Percentiles rank a stretch among this genome's conserved stretches.
Conservation (phyloP, 1,139 yeast genomes). For the Diutina scorzettiae region DNA sequence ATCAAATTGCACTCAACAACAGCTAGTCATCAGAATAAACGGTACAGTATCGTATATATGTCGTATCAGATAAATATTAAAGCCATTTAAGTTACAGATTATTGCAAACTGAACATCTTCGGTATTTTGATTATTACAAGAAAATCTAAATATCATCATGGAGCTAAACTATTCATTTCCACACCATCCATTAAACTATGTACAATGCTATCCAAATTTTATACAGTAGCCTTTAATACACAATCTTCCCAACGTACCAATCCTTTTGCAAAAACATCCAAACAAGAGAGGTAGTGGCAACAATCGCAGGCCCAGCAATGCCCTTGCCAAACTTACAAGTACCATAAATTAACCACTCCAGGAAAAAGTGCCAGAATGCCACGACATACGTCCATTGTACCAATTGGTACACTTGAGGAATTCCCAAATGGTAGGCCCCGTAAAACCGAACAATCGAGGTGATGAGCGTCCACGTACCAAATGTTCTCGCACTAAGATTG, state of each 20-base stretch:
- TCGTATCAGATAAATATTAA: no score
- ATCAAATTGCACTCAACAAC: no score
- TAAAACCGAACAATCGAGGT: slow-evolving; percentile 76
- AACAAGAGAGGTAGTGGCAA: slow-evolving; percentile 38
- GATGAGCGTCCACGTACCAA: slow-evolving; percentile 94
- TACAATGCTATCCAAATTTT: no score
- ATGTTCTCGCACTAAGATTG: slow-evolving; percentile 78
- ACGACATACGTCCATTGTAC: slow-evolving; percentile 74
- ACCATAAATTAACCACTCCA: slow-evolving; percentile 70
- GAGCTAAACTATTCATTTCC: no score
- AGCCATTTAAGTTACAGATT: no score
- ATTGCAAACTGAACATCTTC: no score
- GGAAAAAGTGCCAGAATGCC: slow-evolving; percentile 73
- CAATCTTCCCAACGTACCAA: slow-evolving; percentile 24
- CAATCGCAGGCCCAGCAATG: slow-evolving; percentile 74
- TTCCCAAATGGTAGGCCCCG: slow-evolving; percentile 66
- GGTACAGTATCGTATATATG: no score
- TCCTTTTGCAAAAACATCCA: slow-evolving; percentile 55
- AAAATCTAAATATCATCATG: no score
- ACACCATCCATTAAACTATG: no score
- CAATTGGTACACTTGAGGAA: slow-evolving; percentile 63
- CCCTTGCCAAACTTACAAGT: slow-evolving; percentile 85
- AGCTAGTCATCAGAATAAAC: no score
- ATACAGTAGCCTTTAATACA: neutral
- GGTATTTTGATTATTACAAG: no score